phyloP scores from a whole-genome alignment of 495 filamentous ascomycete genomes.

The Lasiosphaeria ovina region DNA sequence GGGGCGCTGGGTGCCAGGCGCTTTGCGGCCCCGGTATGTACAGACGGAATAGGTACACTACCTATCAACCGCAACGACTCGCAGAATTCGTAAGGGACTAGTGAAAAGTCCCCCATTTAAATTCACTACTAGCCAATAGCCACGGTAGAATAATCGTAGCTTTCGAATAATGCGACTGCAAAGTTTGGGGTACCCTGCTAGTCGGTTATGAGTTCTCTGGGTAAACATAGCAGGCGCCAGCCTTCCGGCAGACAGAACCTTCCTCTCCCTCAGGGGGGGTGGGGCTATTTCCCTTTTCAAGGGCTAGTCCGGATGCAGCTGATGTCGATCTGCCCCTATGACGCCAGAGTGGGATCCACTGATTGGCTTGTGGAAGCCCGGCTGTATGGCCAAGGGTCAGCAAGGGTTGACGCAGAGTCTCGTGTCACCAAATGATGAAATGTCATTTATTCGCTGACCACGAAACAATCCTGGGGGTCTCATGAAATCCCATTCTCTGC shows the following conservation, averaged over 20 bases:
- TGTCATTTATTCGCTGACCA: conserved; percentile 9
- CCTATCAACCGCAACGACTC: too few species aligned
- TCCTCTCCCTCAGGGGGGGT: neutral
- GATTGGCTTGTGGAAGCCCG: conserved; percentile 12
- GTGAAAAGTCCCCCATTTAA: too few species aligned
- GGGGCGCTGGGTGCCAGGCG: too few species aligned
- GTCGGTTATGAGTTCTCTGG: too few species aligned
- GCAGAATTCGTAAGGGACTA: too few species aligned
- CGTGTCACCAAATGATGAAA: conserved; percentile 24
- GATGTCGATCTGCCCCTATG: conserved; percentile 23
- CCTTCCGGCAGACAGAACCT: neutral
- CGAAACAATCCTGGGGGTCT: neutral
- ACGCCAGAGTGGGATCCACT: conserved; percentile 13
- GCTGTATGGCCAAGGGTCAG: neutral
- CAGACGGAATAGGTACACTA: too few species aligned
- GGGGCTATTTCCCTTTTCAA: neutral
- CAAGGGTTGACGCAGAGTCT: conserved; percentile 2
- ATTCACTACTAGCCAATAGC: too few species aligned
- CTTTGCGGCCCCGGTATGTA: too few species aligned
- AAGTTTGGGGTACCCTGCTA: too few species aligned
- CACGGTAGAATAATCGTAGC: too few species aligned
- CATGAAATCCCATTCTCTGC: conserved; percentile 12
- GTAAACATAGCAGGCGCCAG: neutral
- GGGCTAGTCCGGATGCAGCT: conserved; percentile 1
- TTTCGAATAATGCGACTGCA: too few species aligned